Base-by-base conservation (phyloP, 768 basidiomycete genomes). In the Lactarius indigo region DNA sequence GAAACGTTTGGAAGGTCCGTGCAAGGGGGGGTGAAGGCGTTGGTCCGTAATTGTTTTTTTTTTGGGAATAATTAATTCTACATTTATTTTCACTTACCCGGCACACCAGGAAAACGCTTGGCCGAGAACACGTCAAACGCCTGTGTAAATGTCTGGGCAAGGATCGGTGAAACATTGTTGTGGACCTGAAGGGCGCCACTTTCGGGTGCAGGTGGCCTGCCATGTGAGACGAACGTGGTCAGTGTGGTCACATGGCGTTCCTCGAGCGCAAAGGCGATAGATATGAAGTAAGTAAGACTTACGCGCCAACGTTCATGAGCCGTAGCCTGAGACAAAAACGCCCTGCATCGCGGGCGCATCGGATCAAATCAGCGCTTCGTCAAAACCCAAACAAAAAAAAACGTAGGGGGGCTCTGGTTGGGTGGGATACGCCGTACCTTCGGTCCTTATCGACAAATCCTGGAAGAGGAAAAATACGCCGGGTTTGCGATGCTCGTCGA, bases 381-480 rank as follows among this genome's bases (percentile, higher is more conserved):
- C 41, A 35, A 30, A 37, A 28, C 56, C 47, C 33, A 26, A 61
- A 57, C 28, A 37, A 35, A 35, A 26, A 20, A 12, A 65, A 63
- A 64, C 68, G 67, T n/a, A 65, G 62, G 5, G 15, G 12, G 55
- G 18, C 9, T 57, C 60, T n/a, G 66, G 61, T 28, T 17, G 50
- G 55, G 33, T 7, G 55, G 57, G 64, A 56, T 28, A 66, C 55
- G 37, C 57, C 73, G 74, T 76, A 89, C 92, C 92, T 84, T 98
- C 96, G 23, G 92, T 96, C 64, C 96, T 85, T 57, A 98, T 91
- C 56, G 92, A 94, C 61, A 98, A 78, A 78, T 97, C 96, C 75
- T 94, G 94, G 79, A 96, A 94, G 68, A 97, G 87, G 80, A 97
- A 98, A 77, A 94, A 98, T 69, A 97, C 89, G 8, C 95, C 96